Base-by-base conservation (phyloP, 805 yeast species). In the Wickerhamiella allomyrinae region DNA sequence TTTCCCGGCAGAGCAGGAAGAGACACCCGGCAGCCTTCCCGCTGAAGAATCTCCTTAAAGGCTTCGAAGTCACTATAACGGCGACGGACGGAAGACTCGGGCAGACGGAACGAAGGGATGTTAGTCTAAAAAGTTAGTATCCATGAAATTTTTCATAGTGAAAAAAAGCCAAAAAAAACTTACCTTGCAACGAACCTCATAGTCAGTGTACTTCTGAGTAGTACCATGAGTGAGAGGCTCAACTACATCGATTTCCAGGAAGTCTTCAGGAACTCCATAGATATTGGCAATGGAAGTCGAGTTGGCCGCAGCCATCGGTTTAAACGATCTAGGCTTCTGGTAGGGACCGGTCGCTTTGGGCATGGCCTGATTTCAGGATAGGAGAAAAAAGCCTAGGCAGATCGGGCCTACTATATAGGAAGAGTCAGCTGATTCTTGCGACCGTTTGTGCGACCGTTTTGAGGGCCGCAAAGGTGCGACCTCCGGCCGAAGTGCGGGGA, bases 1-100 rank as follows among this genome's bases (percentile, higher is more conserved):
- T 89, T 91, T n/a, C 94, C 95, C 0, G 98, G 98, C 37, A 89
- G 67, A 36, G 76, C 71, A 2, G 97, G 97, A 22, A 91, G 77
- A 27, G 81, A 71, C 14, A 91, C 95, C 37, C 84, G 67, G 3
- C 84, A 70, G 29, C 81, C 68, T 56, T 89, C 96, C 41, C 73
- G 70, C 50, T 81, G 83, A 34, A 89, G 62, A 27, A 81, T 71
- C 44, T 74, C 77, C 47, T 83, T 70, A 56, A 89, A 83, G 20
- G 73, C 69, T 46, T 82, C 97, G 59, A 89, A 89, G 55, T 91
- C 97, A 35, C 86, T 75, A 65, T 85, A 89, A 39, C 97, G 63
- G 52, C 98, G 71, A 46, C 96, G 74, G 6, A 86, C 94, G 24
- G 68, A 62, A 23, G 85, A 74, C 33, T 60, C 59, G 40, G 76